These are phyloP conservation scores for Leccinum fuscescens DNA, from an alignment of 1,284 basidiomycete genomes.

Conservation along the genomic window DNA sequence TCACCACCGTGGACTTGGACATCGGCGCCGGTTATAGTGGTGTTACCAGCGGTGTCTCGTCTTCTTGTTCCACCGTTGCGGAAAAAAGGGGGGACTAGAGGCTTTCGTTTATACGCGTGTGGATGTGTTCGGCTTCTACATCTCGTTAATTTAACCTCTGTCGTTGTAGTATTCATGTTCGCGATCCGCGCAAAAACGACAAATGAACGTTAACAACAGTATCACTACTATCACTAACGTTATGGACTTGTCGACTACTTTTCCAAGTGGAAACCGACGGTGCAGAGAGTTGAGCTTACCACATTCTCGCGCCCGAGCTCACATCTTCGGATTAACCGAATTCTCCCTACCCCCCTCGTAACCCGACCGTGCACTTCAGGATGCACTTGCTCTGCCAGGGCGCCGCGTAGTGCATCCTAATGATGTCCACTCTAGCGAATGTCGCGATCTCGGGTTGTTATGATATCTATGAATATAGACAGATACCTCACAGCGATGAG, in stretches of 20 bases:
- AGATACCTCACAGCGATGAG: too few species aligned
- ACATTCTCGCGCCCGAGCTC: too few species aligned
- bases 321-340: not conserved
- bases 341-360: not conserved
- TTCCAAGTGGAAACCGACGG: too few species aligned
- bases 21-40: not conserved
- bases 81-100: not conserved
- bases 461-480: constrained; percentile 5
- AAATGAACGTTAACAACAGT: too few species aligned
- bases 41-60: not conserved
- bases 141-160: not conserved
- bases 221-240: too few species aligned
- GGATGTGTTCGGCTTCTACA: not conserved
- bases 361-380: constrained; percentile 28
- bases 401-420: constrained; percentile 57
- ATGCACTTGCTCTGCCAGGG: constrained; percentile 65
- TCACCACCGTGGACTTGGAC: not conserved
- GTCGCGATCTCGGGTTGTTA: constrained; percentile 57
- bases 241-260: too few species aligned
- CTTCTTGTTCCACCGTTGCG: not conserved
- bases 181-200: not conserved
- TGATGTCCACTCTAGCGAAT: constrained; percentile 83
- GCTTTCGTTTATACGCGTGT: not conserved
- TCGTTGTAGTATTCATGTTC: not conserved
- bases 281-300: too few species aligned